Base-by-base conservation (phyloP, 2,329 filamentous ascomycete genomes). In the Epichloe sp. region DNA sequence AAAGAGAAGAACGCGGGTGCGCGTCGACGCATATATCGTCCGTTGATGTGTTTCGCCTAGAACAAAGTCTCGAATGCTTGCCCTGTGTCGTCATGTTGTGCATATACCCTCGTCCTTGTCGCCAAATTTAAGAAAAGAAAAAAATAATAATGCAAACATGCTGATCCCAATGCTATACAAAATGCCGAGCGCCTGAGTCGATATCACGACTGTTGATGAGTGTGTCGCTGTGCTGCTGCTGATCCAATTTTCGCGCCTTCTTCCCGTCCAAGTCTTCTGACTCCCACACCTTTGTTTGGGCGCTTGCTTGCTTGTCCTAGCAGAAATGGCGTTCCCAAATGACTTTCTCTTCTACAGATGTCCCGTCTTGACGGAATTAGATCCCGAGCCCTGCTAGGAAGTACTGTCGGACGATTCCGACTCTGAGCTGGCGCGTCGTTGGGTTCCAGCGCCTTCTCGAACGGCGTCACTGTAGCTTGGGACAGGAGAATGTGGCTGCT, bases 391-490 rank as follows among this genome's bases (percentile, higher is more conserved):
- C 10, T 31, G 3, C 26, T 31, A 44, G 7, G 40, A 36, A 35
- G 40, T 17, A 31, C 35, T 31, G 3, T 49, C 31, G 12, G 26
- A 36, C 4, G 37, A 47, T 23, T 51, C 36, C n/a, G 37, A 42
- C 19, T 55, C 56, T 5, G 56, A 56, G 49, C 58, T 62, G 42
- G 58, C 54, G 34, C 55, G 59, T 36, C 62, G 54, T 10, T 62
- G 56, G 35, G 56, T 54, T 23, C 64, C 59, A 31, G 65, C 65
- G 11, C 76, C 76, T 57, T 79, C 74, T 51, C 71, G 69, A 42
- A 89, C 74, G 2, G 86, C 88, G 53, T 87, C 86, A 64, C 82
- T 86, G 63, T 94, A 94, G 60, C 80, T 90, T 2, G 88, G 88
- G 56, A 93, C 89, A 0, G 88, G 86, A 23, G 86, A 84, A 31